These are phyloP conservation scores for Solanum medicagineum DNA, from an alignment of 257 asterid genomes.

Conservation along the genomic window DNA sequence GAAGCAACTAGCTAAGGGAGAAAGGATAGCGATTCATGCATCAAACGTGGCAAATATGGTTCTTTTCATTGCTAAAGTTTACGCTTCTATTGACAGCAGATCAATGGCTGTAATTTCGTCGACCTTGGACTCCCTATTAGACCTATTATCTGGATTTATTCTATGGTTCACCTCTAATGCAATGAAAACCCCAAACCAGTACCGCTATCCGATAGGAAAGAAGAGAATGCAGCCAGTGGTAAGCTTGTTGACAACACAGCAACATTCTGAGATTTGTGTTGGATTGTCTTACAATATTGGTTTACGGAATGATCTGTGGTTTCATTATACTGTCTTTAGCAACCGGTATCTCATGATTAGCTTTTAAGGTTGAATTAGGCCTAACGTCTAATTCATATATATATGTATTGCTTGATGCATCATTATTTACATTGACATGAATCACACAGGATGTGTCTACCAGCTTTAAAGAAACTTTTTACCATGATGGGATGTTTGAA, in stretches of 20 bases:
- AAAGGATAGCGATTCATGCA: constrained; percentile 52
- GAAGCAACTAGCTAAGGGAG: constrained; percentile 64
- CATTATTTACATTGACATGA: neutral
- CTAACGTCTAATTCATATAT: neutral
- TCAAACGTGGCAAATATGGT: constrained; percentile 65
- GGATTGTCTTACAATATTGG: neutral
- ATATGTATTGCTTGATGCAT: neutral
- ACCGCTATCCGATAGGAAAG: constrained; percentile 83
- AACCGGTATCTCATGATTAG: neutral
- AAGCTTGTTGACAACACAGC: constrained; percentile 1
- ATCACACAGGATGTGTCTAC: neutral
- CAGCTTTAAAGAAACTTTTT: neutral
- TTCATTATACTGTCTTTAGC: neutral
- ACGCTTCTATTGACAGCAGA: constrained; percentile 73
- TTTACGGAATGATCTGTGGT: neutral
- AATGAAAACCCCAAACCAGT: constrained; percentile 71
- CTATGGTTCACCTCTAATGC: constrained; percentile 86
- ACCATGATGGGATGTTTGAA: neutral
- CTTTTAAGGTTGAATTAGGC: neutral
- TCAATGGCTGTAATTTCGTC: constrained; percentile 92
- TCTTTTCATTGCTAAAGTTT: constrained; percentile 72
- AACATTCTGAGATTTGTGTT: neutral
- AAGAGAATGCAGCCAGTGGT: constrained; percentile 96
- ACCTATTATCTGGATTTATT: constrained; percentile 79
- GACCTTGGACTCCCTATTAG: constrained; percentile 79